Percentiles rank a stretch among this genome's conserved stretches.
These are phyloP conservation scores for Neoarthrinium moseri DNA, from an alignment of 2,329 filamentous ascomycete genomes.

Conservation along the genomic window DNA sequence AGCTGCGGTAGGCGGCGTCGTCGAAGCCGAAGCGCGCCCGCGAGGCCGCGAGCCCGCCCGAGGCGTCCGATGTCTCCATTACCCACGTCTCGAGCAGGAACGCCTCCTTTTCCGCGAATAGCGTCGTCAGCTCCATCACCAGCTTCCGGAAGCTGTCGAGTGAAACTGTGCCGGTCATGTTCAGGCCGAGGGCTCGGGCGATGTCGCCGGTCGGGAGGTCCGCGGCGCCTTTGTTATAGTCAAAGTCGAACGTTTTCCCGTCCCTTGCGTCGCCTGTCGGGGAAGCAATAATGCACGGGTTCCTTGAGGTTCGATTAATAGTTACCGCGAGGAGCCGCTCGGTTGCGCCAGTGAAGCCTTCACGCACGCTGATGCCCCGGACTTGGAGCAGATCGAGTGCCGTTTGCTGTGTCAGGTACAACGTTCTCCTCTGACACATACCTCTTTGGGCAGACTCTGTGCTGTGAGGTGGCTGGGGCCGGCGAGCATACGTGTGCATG, in stretches of 20 bases:
- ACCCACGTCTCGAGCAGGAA: slow-evolving; percentile 56
- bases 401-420: slow-evolving; percentile 55
- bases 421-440: slow-evolving; percentile 49
- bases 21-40: slow-evolving; percentile 64
- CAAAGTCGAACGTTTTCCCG: slow-evolving; percentile 59
- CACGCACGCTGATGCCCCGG: slow-evolving; percentile 42
- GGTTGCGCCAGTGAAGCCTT: slow-evolving; percentile 30
- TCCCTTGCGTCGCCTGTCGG: slow-evolving; percentile 42
- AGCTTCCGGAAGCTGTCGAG: slow-evolving; percentile 45
- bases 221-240: slow-evolving; percentile 50
- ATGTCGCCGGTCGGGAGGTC: slow-evolving; percentile 39
- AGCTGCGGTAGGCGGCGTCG: slow-evolving; percentile 65
- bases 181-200: slow-evolving; percentile 52
- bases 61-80: slow-evolving; percentile 20
- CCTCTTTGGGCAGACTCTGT: too few species aligned
- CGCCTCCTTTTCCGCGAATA: slow-evolving; percentile 66
- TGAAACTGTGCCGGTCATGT: slow-evolving; percentile 38
- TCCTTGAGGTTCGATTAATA: slow-evolving; percentile 61
- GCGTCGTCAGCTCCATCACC: slow-evolving; percentile 51
- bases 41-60: slow-evolving; percentile 46
- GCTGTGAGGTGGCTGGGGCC: slow-evolving; percentile 18
- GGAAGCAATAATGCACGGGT: slow-evolving; percentile 64
- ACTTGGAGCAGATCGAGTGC: slow-evolving; percentile 55
- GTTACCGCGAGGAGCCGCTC: slow-evolving; percentile 60
- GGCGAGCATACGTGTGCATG: slow-evolving; percentile 45